Conservation (phyloP, 1,284 basidiomycete genomes). For the Ustilago shanxiensis region DNA sequence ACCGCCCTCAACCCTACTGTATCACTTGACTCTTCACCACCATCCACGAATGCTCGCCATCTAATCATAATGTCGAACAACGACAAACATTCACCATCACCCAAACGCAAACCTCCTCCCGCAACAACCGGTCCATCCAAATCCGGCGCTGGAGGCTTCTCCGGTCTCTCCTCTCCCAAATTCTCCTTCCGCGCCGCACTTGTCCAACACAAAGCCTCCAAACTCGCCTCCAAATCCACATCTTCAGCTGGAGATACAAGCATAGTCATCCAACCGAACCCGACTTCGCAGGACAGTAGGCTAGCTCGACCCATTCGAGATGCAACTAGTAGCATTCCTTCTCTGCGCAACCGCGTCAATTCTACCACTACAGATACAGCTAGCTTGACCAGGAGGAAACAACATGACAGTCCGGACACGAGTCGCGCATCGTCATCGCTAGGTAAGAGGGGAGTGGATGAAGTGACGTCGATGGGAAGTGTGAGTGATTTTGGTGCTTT, state of each 20-base stretch:
- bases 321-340: constrained; percentile 33
- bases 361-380: constrained; percentile 27
- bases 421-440: constrained; percentile 30
- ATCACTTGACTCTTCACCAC: constrained; percentile 10
- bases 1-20: not conserved
- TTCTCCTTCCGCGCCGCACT: constrained; percentile 48
- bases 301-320: constrained; percentile 4
- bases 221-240: constrained; percentile 14
- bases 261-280: not conserved
- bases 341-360: constrained; percentile 20
- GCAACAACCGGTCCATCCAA: constrained; percentile 14
- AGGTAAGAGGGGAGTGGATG: constrained; percentile 27
- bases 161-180: constrained; percentile 31
- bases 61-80: not conserved
- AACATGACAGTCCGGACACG: constrained; percentile 16
- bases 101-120: constrained; percentile 22
- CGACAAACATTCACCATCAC: constrained; percentile 13
- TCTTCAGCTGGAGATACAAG: not conserved
- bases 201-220: constrained; percentile 28
- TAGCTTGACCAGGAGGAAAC: constrained; percentile 3
- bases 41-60: not conserved
- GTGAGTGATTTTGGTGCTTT: constrained; percentile 40
- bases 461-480: not conserved
- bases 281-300: constrained; percentile 15
- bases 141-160: constrained; percentile 9